Conservation (phyloP, 1,284 basidiomycete genomes). For the Omphalotus olearius region DNA sequence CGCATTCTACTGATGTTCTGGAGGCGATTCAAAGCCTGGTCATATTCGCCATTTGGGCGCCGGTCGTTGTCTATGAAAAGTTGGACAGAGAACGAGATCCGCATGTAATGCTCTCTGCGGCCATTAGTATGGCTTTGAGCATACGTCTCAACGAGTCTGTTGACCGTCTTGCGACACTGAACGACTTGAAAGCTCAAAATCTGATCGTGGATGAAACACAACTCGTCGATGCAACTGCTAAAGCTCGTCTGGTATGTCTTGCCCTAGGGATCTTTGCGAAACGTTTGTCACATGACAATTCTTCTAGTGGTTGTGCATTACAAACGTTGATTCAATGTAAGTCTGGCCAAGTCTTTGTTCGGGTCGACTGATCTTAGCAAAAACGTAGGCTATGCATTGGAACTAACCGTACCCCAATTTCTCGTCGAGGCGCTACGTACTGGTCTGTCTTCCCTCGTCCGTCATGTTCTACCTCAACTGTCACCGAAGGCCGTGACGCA, state of each 20-base stretch:
- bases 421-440: background rate
- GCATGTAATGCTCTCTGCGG: constrained; percentile 8
- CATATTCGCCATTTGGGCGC: constrained; percentile 11
- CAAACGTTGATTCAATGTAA: constrained; percentile 9
- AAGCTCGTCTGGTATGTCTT: constrained; percentile 4
- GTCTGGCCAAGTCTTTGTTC: background rate
- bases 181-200: background rate
- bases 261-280: background rate
- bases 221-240: background rate
- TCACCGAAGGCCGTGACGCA: constrained; percentile 2
- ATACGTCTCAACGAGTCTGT: constrained; percentile 6
- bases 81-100: constrained; percentile 2
- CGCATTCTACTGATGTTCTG: constrained; percentile 4
- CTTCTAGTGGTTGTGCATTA: constrained; percentile 7
- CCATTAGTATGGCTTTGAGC: constrained; percentile 10
- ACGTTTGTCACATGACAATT: background rate
- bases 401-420: background rate
- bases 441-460: constrained; percentile 1
- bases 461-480: background rate
- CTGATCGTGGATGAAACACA: background rate
- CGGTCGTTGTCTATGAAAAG: constrained; percentile 3
- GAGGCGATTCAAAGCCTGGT: constrained; percentile 14
- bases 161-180: background rate
- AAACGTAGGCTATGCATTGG: constrained; percentile 4
- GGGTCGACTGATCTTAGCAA: background rate